phyloP scores from a whole-genome alignment of 2,329 filamentous ascomycete genomes.

The Penicillium sumatraense region DNA sequence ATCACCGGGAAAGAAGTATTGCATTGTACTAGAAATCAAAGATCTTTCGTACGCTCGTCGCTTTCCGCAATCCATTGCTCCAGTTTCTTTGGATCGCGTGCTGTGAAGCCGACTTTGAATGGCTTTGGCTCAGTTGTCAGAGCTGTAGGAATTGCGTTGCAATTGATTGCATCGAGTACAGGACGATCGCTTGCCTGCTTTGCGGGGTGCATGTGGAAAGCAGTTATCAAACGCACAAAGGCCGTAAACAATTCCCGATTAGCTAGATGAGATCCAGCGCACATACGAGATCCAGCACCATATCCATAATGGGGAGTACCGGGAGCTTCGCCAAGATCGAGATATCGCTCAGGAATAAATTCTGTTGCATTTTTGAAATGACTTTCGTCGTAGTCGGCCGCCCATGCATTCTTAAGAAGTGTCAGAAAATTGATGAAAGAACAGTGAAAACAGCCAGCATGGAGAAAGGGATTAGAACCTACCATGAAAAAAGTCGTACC shows the following conservation, averaged over 20 bases:
- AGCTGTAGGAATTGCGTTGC: constrained; percentile 61
- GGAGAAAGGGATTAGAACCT: constrained; percentile 15
- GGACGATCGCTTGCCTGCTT: constrained; percentile 54
- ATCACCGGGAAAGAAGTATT: no score
- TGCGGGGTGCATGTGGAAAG: constrained; percentile 60
- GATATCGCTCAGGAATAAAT: constrained; percentile 74
- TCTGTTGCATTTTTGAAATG: constrained; percentile 68
- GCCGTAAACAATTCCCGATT: constrained; percentile 67
- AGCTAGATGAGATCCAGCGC: constrained; percentile 65
- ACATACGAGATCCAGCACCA: constrained; percentile 67
- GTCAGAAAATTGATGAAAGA: constrained; percentile 1
- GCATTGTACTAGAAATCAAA: no score
- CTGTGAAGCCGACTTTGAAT: constrained; percentile 63
- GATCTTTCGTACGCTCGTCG: constrained; percentile 56
- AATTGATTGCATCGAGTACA: constrained; percentile 61
- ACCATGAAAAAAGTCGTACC: constrained; percentile 82
- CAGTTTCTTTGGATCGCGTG: constrained; percentile 52
- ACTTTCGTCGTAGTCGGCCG: constrained; percentile 70
- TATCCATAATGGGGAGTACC: constrained; percentile 67
- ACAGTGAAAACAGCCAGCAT: neutral
- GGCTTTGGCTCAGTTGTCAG: constrained; percentile 66
- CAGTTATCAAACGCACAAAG: constrained; percentile 62
- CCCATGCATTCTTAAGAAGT: constrained; percentile 66
- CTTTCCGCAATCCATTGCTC: constrained; percentile 59
- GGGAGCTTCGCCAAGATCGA: constrained; percentile 55